Evolutionary conservation across 1,139 yeast genomes (phyloP).

Genomic region (Taphrina sp.): DNA sequence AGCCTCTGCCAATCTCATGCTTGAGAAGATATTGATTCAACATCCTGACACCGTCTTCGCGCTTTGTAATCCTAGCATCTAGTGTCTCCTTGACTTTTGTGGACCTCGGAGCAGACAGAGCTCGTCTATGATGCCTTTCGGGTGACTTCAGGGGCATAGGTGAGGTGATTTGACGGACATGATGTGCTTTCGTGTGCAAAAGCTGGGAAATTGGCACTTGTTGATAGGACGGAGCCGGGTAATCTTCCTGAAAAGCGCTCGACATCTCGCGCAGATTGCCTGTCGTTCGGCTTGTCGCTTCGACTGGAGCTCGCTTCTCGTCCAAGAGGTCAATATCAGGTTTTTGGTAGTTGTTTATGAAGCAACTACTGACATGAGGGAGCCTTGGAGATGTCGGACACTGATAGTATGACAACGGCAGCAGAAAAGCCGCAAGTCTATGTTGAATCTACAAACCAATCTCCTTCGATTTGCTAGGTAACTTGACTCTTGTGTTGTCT

Average conservation of each 20-base stretch:
- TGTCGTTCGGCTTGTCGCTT: no score
- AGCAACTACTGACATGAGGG: no score
- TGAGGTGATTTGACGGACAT: slow-evolving; percentile 16
- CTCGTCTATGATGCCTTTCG: slow-evolving; percentile 37
- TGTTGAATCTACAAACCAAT: no score
- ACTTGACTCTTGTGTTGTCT: no score
- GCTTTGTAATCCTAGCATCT: slow-evolving; percentile 43
- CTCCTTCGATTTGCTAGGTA: no score
- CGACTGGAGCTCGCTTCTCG: no score
- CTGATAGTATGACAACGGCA: no score
- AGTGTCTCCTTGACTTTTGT: slow-evolving; percentile 43
- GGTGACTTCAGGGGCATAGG: slow-evolving; percentile 34
- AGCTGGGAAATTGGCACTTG: neutral
- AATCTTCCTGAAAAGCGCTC: slow-evolving; percentile 20
- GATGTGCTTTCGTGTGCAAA: slow-evolving; percentile 3
- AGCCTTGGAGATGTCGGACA: no score
- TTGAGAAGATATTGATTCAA: slow-evolving; percentile 58
- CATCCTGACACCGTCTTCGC: slow-evolving; percentile 43
- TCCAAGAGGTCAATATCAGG: no score
- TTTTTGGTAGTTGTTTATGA: no score
- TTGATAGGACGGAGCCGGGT: slow-evolving; percentile 15
- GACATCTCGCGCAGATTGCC: neutral
- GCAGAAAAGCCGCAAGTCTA: no score
- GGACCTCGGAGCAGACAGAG: slow-evolving; percentile 33
- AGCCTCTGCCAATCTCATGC: slow-evolving; percentile 75